Evolutionary conservation across 2,329 filamentous ascomycete genomes (phyloP), one percentile per base, ranked within the genome.

Genomic region (Rhexocercosporidium sp.): DNA sequence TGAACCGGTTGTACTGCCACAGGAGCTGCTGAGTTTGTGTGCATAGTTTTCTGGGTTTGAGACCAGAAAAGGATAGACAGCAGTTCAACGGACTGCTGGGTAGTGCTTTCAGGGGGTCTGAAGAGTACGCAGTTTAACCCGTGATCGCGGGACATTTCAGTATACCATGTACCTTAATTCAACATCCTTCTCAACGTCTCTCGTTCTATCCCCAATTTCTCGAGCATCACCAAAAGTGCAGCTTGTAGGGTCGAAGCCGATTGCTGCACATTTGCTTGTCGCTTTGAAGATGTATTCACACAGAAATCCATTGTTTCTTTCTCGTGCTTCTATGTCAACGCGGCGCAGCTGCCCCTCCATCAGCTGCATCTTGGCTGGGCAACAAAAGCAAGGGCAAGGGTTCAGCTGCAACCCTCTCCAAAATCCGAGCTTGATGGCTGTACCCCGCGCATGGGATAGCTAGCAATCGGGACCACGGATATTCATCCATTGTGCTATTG

Each of bases 331-430:
- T 12, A 39, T 59, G n/a, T 14, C n/a, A 22, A 44, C 25, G 34
- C 37, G 54, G 54, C 57, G 39, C 6, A 46, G n/a, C 37, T 27
- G 25, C 39, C 57, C 37, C 39, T 47, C 39, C 34, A 29, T 29
- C 22, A 29, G 22, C 20, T 11, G 57, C 39, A 11, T 34, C 57
- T 46, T 46, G 57, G 41, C 47, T 31, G 39, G 37, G 29, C 57
- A 60, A 47, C 2, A 14, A 31, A 25, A n/a, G 20, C 22, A 54
- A 51, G 22, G n/a, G 34, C 34, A 44, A 44, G 57, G 39, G 39
- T 60, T 29, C 39, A 29, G 57, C 57, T 64, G 62, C 62, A 64
- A 22, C 62, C 62, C 51, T 59, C 29, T 59, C 62, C 54, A 64
- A 59, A 64, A 51, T 47, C 62, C 62, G 62, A 64, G 53, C 5